These are phyloP conservation scores for Oidiodendron maius DNA, from an alignment of 495 filamentous ascomycete species.

Conservation along the genomic window DNA sequence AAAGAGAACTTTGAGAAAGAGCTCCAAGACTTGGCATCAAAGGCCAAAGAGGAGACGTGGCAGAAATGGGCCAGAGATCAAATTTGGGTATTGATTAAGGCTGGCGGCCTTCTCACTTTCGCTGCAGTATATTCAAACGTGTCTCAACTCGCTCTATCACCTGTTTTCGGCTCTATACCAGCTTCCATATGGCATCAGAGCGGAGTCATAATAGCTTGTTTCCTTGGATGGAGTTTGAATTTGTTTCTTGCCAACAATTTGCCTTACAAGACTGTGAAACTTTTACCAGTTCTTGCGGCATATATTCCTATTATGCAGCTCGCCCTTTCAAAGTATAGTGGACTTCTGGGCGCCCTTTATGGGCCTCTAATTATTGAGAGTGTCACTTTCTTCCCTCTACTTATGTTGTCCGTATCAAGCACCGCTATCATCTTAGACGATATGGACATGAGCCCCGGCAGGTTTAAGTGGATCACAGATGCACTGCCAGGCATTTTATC, in stretches of 20 bases:
- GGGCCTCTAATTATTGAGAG: slow-evolving; percentile 74
- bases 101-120: slow-evolving; percentile 50
- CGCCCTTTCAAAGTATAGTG: slow-evolving; percentile 58
- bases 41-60: slow-evolving; percentile 42
- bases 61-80: slow-evolving; percentile 21
- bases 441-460: slow-evolving; percentile 49
- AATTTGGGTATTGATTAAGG: slow-evolving; percentile 25
- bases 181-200: slow-evolving; percentile 63
- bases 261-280: slow-evolving; percentile 33
- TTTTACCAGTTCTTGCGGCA: slow-evolving; percentile 63
- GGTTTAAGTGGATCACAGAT: slow-evolving; percentile 37
- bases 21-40: slow-evolving; percentile 39
- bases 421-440: slow-evolving; percentile 57
- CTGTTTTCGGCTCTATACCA: slow-evolving; percentile 80
- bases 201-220: slow-evolving; percentile 55
- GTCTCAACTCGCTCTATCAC: slow-evolving; percentile 69
- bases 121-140: slow-evolving; percentile 69
- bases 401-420: slow-evolving; percentile 60
- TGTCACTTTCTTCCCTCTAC: slow-evolving; percentile 65
- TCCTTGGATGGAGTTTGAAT: slow-evolving; percentile 57
- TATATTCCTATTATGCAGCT: slow-evolving; percentile 70
- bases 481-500: slow-evolving; percentile 54
- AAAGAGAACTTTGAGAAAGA: slow-evolving; percentile 45
- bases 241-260: slow-evolving; percentile 36
- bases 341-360: slow-evolving; percentile 52